phyloP scores from a whole-genome alignment of 352 stramenopile species.

The Phytophthora sp. region DNA sequence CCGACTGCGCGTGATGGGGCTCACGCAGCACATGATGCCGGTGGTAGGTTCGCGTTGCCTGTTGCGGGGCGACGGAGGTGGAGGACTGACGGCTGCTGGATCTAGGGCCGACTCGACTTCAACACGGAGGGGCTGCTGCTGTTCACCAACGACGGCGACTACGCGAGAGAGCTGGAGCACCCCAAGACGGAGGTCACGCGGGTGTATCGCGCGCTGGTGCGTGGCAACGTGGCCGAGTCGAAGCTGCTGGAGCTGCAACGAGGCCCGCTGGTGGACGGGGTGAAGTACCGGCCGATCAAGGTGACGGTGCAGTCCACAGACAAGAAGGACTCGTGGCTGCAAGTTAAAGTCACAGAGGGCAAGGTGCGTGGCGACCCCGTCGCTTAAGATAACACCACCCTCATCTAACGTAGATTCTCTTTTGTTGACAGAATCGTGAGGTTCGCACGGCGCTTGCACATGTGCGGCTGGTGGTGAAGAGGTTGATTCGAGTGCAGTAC shows the following conservation, averaged over 20 bases:
- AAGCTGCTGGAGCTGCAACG: slow-evolving; percentile 82
- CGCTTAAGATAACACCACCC: not conserved
- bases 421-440: slow-evolving; percentile 81
- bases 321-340: slow-evolving; percentile 91
- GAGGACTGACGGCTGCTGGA: not conserved
- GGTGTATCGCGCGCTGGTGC: slow-evolving; percentile 87
- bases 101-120: slow-evolving; percentile 89
- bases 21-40: slow-evolving; percentile 88
- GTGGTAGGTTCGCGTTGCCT: slow-evolving; percentile 53
- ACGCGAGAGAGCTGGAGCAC: slow-evolving; percentile 89
- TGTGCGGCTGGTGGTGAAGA: slow-evolving; percentile 88
- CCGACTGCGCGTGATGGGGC: slow-evolving; percentile 80
- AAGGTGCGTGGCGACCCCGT: slow-evolving; percentile 51
- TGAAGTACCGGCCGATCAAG: slow-evolving; percentile 82
- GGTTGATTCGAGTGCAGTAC: slow-evolving; percentile 89
- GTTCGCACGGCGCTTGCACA: slow-evolving; percentile 89
- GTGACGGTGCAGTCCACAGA: slow-evolving; percentile 78
- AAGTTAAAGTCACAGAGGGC: slow-evolving; percentile 86
- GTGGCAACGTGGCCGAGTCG: slow-evolving; percentile 77
- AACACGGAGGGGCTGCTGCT: slow-evolving; percentile 93
- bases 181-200: slow-evolving; percentile 76
- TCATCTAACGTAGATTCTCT: not conserved
- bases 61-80: not conserved
- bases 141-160: slow-evolving; percentile 93
- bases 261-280: slow-evolving; percentile 81